phyloP scores from a whole-genome alignment of 2,329 filamentous ascomycete genomes.

The Didymella glomerata region DNA sequence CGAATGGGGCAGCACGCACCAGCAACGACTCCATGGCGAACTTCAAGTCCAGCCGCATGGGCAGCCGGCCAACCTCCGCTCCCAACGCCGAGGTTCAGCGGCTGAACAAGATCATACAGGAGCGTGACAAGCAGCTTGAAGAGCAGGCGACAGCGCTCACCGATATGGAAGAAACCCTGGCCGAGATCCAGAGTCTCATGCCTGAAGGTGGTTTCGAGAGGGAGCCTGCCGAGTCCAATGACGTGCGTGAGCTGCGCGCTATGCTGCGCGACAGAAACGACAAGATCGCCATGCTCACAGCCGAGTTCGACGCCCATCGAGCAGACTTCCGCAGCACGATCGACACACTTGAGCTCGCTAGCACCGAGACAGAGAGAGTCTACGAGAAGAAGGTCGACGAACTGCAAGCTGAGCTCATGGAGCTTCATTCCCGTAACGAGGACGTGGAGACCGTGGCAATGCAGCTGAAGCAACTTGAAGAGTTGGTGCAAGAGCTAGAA shows the following conservation, averaged over 20 bases:
- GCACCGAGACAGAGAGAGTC: conserved; percentile 92
- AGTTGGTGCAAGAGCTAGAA: conserved; percentile 94
- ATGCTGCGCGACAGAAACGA: conserved; percentile 94
- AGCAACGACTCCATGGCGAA: conserved; percentile 63
- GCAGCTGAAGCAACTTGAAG: conserved; percentile 94
- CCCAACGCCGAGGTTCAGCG: conserved; percentile 73
- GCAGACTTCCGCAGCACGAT: conserved; percentile 97
- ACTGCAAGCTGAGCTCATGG: conserved; percentile 81
- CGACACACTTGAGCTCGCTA: conserved; percentile 93
- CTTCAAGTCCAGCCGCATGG: conserved; percentile 44
- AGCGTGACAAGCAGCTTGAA: conserved; percentile 85
- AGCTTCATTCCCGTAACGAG: conserved; percentile 81
- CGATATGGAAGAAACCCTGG: conserved; percentile 89
- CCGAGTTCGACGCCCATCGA: conserved; percentile 92
- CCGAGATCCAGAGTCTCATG: conserved; percentile 80
- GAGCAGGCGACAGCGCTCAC: conserved; percentile 83
- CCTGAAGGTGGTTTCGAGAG: conserved; percentile 60
- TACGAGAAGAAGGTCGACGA: conserved; percentile 94
- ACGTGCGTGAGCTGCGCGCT: conserved; percentile 78
- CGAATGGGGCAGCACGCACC: conserved; percentile 61
- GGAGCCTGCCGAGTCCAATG: conserved; percentile 64
- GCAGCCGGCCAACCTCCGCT: conserved; percentile 45
- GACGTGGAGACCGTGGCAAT: conserved; percentile 91
- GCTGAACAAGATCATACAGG: conserved; percentile 77
- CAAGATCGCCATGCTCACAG: conserved; percentile 89